These are phyloP conservation scores for Daldinia sp. DNA, from an alignment of 2,329 filamentous ascomycete genomes.

Conservation along the genomic window DNA sequence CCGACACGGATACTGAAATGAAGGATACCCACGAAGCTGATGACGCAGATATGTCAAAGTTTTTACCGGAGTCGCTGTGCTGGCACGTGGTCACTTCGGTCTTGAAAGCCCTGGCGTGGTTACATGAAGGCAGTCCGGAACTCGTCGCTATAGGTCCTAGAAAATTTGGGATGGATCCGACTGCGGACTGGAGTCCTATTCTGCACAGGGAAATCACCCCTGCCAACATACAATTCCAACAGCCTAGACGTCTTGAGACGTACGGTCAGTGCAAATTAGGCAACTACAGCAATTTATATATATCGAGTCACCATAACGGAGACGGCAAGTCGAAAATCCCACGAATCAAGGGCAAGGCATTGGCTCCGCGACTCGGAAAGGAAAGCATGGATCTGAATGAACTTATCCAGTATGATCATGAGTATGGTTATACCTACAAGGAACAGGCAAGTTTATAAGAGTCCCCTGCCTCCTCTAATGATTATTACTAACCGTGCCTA, in stretches of 20 bases:
- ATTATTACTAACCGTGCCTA: conserved; percentile 20
- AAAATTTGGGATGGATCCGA: conserved; percentile 25
- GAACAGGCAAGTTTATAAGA: conserved; percentile 35
- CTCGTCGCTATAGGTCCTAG: conserved; percentile 29
- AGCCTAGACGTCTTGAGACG: conserved; percentile 56
- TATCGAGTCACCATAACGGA: conserved; percentile 50
- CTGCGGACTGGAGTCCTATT: conserved; percentile 60
- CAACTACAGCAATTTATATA: conserved; percentile 52
- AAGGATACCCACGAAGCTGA: background rate
- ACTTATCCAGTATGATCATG: conserved; percentile 31
- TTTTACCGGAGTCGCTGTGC: conserved; percentile 61
- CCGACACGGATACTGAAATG: background rate
- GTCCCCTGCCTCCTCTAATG: background rate
- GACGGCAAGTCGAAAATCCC: conserved; percentile 1
- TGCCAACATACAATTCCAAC: conserved; percentile 60
- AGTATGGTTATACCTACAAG: conserved; percentile 37
- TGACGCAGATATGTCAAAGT: conserved; percentile 29
- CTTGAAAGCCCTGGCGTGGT: conserved; percentile 58
- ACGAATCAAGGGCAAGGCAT: conserved; percentile 31
- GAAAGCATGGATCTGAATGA: conserved; percentile 22
- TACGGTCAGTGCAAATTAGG: conserved; percentile 65
- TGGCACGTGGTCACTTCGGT: conserved; percentile 63
- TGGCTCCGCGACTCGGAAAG: conserved; percentile 39
- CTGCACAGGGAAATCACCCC: conserved; percentile 59
- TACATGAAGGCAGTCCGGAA: conserved; percentile 58